Conservation (phyloP, 805 yeast genomes). For the Yarrowia phangngaensis region DNA sequence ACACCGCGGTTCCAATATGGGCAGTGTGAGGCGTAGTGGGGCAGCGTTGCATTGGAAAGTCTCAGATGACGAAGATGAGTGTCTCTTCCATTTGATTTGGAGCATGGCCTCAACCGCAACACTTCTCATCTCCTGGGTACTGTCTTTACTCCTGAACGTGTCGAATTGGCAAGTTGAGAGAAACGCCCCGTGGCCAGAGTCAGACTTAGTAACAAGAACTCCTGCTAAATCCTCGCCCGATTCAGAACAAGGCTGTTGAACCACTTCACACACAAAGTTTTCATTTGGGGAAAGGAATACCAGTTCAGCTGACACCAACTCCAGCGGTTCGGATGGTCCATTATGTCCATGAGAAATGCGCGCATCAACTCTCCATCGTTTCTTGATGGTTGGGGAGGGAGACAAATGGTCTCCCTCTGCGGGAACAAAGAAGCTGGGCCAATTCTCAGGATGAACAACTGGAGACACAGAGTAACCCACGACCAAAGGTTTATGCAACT, state of each 20-base stretch:
- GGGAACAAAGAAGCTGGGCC: constrained; percentile 43
- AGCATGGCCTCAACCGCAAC: constrained; percentile 30
- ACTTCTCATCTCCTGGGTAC: constrained; percentile 31
- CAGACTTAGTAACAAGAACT: constrained; percentile 1
- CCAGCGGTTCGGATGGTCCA: constrained; percentile 3
- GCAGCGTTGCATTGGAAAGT: constrained; percentile 7
- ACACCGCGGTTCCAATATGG: constrained; percentile 68
- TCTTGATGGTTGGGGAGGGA: constrained; percentile 35
- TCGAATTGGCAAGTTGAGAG: constrained; percentile 28
- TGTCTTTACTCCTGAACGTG: constrained; percentile 26
- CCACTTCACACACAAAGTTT: neutral
- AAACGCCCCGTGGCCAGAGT: constrained; percentile 15
- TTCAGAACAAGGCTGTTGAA: constrained; percentile 1
- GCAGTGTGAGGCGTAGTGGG: constrained; percentile 45
- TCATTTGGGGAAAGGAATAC: neutral
- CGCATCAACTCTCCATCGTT: constrained; percentile 23
- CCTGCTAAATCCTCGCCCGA: neutral
- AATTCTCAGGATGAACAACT: constrained; percentile 35
- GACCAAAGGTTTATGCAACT: constrained; percentile 40
- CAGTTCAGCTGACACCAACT: constrained; percentile 8
- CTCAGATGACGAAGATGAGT: neutral
- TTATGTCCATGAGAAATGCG: constrained; percentile 18
- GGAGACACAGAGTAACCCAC: constrained; percentile 41
- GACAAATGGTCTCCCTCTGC: constrained; percentile 20
- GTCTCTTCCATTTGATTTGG: constrained; percentile 9